Percentiles rank a stretch among this genome's conserved stretches.
Evolutionary conservation across 2,329 filamentous ascomycete species (phyloP).

Genomic region (Ophiostoma quercus): DNA sequence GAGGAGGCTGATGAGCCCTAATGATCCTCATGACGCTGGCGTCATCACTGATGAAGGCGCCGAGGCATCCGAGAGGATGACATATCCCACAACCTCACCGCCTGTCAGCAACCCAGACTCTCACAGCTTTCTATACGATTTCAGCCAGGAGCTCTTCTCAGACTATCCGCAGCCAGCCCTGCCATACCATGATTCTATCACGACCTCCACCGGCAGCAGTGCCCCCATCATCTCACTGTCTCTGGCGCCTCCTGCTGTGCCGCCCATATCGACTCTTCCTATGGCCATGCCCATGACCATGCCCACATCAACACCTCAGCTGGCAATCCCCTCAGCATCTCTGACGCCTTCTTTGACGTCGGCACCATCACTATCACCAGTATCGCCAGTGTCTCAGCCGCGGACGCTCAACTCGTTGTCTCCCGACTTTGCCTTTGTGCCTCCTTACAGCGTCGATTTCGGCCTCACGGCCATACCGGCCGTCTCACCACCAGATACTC

Average conservation of each 20-base stretch:
- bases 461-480: background rate
- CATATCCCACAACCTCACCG: background rate
- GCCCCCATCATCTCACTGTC: background rate
- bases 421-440: background rate
- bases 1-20: constrained; percentile 20
- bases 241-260: background rate
- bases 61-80: background rate
- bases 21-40: background rate
- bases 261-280: background rate
- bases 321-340: background rate
- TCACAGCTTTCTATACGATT: background rate
- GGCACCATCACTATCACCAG: background rate
- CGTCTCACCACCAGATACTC: background rate
- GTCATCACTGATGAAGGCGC: background rate
- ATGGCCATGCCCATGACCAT: background rate
- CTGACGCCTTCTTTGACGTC: background rate
- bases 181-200: background rate
- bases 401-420: background rate
- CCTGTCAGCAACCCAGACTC: background rate
- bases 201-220: background rate
- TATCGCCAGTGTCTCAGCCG: background rate
- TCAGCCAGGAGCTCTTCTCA: background rate
- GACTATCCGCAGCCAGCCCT: background rate
- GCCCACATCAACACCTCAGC: background rate
- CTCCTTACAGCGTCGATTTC: too few relatives aligned